A percentile compares a stretch with the other conserved stretches of the same genome.
Conservation (phyloP, 768 basidiomycete genomes). For the Lentinus brumalis region DNA sequence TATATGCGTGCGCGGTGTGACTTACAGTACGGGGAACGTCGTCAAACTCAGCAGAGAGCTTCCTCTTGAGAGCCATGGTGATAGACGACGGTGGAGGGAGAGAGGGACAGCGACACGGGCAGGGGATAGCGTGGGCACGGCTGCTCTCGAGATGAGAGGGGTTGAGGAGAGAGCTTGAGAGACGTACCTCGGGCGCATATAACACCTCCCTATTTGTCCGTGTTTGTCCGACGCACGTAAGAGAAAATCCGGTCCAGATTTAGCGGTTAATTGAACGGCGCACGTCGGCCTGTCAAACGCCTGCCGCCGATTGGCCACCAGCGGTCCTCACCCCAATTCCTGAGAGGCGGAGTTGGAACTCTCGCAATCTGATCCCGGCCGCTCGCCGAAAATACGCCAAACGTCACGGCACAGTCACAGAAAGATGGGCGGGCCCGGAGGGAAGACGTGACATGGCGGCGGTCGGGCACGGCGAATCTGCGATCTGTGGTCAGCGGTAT, state of each 20-base stretch:
- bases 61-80: constrained; percentile 75
- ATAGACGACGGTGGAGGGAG: not conserved
- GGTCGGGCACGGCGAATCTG: constrained; percentile 10
- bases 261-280: constrained; percentile 21
- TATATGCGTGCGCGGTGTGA: constrained; percentile 11
- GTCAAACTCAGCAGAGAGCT: constrained; percentile 61
- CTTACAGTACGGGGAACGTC: constrained; percentile 41
- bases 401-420: constrained; percentile 15
- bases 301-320: constrained; percentile 15
- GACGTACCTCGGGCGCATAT: constrained; percentile 16
- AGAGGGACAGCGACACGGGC: not conserved
- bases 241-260: constrained; percentile 14
- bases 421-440: not conserved
- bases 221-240: constrained; percentile 18
- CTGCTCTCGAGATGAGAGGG: constrained; percentile 12
- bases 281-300: constrained; percentile 17
- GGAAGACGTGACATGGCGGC: constrained; percentile 13
- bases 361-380: constrained; percentile 9
- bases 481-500: constrained; percentile 2
- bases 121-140: constrained; percentile 5
- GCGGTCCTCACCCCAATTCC: constrained; percentile 16
- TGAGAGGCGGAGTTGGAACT: constrained; percentile 16
- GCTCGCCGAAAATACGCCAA: constrained; percentile 7
- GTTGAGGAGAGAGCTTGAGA: constrained; percentile 12
- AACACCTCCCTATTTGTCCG: constrained; percentile 19